phyloP scores from a whole-genome alignment of 345 rosid species.

The Eutrema yunnanense region DNA sequence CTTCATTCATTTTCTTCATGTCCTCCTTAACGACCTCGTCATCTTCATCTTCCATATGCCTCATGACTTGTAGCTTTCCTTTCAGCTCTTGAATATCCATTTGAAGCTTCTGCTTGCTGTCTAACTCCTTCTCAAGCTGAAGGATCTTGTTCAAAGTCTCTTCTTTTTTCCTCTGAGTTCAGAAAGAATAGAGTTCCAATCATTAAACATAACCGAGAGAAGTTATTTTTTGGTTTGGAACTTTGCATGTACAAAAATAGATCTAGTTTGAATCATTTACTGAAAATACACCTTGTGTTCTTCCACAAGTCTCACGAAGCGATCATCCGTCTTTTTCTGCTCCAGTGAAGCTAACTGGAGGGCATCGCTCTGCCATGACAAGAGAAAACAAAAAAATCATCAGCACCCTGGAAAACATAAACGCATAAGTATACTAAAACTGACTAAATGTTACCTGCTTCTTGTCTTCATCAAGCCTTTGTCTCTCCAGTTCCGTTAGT shows the following conservation, averaged over 20 bases:
- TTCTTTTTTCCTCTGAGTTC: slow-evolving; percentile 74
- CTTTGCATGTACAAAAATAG: neutral
- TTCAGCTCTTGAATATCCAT: slow-evolving; percentile 83
- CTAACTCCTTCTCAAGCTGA: slow-evolving; percentile 57
- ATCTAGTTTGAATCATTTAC: slow-evolving; percentile 2
- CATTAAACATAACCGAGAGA: neutral
- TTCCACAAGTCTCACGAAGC: slow-evolving; percentile 64
- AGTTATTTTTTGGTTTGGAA: neutral
- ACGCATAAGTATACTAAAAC: neutral
- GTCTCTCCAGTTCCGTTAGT: slow-evolving; percentile 73
- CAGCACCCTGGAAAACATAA: slow-evolving; percentile 15
- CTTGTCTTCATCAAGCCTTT: slow-evolving; percentile 77
- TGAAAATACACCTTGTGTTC: slow-evolving; percentile 57
- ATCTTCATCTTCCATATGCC: slow-evolving; percentile 55
- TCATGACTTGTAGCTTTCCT: slow-evolving; percentile 75
- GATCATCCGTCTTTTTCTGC: slow-evolving; percentile 71
- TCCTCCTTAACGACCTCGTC: slow-evolving; percentile 56
- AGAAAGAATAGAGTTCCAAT: neutral
- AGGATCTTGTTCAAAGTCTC: slow-evolving; percentile 54
- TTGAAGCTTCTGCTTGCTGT: slow-evolving; percentile 71
- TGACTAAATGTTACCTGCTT: slow-evolving; percentile 44
- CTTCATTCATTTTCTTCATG: slow-evolving; percentile 66
- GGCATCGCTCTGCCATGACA: slow-evolving; percentile 43
- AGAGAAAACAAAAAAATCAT: slow-evolving; percentile 7
- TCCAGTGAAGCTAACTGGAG: slow-evolving; percentile 76